Evolutionary conservation across 257 asterid species (phyloP).

Genomic region (Cordia subcordata): DNA sequence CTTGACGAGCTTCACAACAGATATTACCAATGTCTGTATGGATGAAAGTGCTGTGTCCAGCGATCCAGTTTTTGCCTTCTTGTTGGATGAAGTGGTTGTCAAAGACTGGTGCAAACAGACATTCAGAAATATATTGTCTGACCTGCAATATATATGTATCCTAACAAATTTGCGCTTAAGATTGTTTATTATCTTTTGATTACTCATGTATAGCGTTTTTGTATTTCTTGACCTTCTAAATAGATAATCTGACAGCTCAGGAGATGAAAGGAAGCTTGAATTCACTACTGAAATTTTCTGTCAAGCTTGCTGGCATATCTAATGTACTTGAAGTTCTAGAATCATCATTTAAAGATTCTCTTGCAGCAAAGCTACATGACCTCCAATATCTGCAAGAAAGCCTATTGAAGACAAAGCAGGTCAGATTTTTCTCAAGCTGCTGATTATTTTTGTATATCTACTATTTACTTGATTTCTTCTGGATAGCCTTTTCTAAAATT

Average conservation of each 20-base stretch:
- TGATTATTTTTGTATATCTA: background rate
- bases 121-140: conserved; percentile 47
- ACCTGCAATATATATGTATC: conserved; percentile 77
- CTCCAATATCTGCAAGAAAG: conserved; percentile 76
- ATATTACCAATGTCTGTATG: conserved; percentile 95
- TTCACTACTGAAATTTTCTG: conserved; percentile 60
- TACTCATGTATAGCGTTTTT: background rate
- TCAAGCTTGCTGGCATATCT: conserved; percentile 63
- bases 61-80: conserved; percentile 85
- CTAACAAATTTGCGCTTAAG: conserved; percentile 26
- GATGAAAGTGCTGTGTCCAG: conserved; percentile 96
- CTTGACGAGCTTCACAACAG: conserved; percentile 57
- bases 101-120: conserved; percentile 93
- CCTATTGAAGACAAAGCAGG: conserved; percentile 86
- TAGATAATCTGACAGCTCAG: conserved; percentile 48
- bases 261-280: conserved; percentile 46
- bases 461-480: background rate
- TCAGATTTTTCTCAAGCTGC: conserved; percentile 15
- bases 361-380: conserved; percentile 65
- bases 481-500: background rate
- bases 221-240: conserved; percentile 48
- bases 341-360: conserved; percentile 75
- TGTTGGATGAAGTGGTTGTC: conserved; percentile 96
- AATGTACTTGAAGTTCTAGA: conserved; percentile 80
- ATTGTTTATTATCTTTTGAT: conserved; percentile 5